phyloP scores from a whole-genome alignment of 2,329 filamentous ascomycete genomes.

The Hymenoscyphus linearis region DNA sequence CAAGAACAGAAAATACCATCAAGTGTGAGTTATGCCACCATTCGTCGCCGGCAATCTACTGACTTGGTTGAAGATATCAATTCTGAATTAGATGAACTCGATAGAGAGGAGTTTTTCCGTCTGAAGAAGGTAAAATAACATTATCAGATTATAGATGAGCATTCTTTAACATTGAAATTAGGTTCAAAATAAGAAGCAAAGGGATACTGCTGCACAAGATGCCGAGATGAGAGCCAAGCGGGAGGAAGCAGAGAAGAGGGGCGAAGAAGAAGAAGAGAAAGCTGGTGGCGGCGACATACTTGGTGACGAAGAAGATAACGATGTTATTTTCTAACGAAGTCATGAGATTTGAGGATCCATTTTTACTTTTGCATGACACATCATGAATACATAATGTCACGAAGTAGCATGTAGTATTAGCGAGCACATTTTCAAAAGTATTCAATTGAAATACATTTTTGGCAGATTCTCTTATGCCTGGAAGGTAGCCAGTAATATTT shows the following conservation, averaged over 20 bases:
- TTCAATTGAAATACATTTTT: slow-evolving; percentile 11
- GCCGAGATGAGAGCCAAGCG: slow-evolving; percentile 72
- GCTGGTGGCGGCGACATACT: slow-evolving; percentile 58
- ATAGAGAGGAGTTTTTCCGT: slow-evolving; percentile 96
- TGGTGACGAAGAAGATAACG: slow-evolving; percentile 71
- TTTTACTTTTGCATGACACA: slow-evolving; percentile 4
- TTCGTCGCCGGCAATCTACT: slow-evolving; percentile 21
- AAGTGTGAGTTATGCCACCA: slow-evolving; percentile 57
- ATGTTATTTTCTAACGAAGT: slow-evolving; percentile 69
- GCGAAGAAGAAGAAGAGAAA: slow-evolving; percentile 52
- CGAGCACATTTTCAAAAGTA: slow-evolving; percentile 15
- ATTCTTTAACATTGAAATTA: slow-evolving; percentile 12
- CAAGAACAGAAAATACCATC: slow-evolving; percentile 98
- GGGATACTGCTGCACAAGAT: slow-evolving; percentile 66
- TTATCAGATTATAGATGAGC: background rate
- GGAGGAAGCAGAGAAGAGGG: slow-evolving; percentile 42
- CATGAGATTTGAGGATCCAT: slow-evolving; percentile 1
- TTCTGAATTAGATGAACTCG: slow-evolving; percentile 93
- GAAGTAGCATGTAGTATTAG: slow-evolving; percentile 28
- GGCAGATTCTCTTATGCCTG: background rate
- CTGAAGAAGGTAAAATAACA: slow-evolving; percentile 67
- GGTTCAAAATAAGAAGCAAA: slow-evolving; percentile 77
- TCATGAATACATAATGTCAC: slow-evolving; percentile 14
- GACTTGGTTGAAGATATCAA: slow-evolving; percentile 70
- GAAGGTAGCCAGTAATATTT: background rate